These are phyloP conservation scores for Physcomitrellopsis africana DNA, from an alignment of 225 moss, liverwort and hornwort species.

Conservation along the genomic window DNA sequence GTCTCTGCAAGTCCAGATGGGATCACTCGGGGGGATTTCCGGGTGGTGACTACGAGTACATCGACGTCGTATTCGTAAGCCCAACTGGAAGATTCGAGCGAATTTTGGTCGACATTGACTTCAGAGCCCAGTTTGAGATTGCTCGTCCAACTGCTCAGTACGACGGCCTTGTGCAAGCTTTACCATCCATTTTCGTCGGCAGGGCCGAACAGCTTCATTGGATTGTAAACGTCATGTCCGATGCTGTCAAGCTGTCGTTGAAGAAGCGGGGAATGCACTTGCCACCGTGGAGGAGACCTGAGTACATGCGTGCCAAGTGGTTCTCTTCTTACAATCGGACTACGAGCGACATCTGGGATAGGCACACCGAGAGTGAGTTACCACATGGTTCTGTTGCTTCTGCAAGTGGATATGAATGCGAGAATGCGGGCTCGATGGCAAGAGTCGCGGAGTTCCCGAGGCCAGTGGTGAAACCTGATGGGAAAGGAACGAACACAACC, in stretches of 20 bases:
- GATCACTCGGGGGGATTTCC: conserved; percentile 70
- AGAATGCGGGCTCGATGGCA: conserved; percentile 3
- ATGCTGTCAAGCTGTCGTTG: conserved; percentile 65
- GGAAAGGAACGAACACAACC: neutral
- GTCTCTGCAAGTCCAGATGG: conserved; percentile 83
- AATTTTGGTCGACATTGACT: conserved; percentile 68
- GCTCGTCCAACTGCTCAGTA: conserved; percentile 73
- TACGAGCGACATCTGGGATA: conserved; percentile 32
- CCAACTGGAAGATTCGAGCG: conserved; percentile 38
- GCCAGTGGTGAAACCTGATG: neutral
- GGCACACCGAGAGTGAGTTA: neutral
- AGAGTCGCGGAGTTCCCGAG: conserved; percentile 27
- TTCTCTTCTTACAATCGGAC: conserved; percentile 63
- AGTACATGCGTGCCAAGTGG: conserved; percentile 85
- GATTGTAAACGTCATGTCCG: conserved; percentile 72
- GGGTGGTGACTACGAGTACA: conserved; percentile 75
- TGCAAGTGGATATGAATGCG: conserved; percentile 18
- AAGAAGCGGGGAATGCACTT: conserved; percentile 80
- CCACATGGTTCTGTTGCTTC: conserved; percentile 33
- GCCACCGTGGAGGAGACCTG: conserved; percentile 84
- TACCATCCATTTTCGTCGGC: conserved; percentile 70
- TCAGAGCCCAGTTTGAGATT: conserved; percentile 75
- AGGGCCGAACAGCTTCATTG: conserved; percentile 55
- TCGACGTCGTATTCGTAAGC: conserved; percentile 51
- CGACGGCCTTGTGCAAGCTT: conserved; percentile 42